Base-by-base conservation (phyloP, 2,329 filamentous ascomycete species). In the Trichoderma afroharzianum region DNA sequence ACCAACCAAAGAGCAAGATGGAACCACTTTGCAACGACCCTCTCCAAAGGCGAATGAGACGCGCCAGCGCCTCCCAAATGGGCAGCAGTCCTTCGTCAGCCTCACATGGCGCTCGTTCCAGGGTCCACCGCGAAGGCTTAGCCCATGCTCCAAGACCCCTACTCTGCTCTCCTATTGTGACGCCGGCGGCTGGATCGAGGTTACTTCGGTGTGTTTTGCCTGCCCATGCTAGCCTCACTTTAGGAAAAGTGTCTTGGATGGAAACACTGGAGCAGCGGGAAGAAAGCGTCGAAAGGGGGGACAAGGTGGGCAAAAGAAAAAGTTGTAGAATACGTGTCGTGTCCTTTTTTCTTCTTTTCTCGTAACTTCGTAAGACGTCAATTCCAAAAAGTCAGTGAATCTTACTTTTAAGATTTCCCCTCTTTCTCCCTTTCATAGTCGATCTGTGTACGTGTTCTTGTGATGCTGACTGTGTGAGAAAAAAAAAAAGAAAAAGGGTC, bases 21-120 rank as follows among this genome's bases (percentile, higher is more conserved):
- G 63, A 58, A 57, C 63, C 63, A 57, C 21, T 12, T 33, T 39
- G 32, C 26, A 43, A 21, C 14, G 63, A 67, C 63, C 50, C 58
- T 61, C 61, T 63, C 32, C 26, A 63, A 59, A 63, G 58, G 58
- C 68, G 68, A 70, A 70, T 70, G 47, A 63, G 43, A 55, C 58
- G 59, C 24, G 21, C 58, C 59, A 70, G 24, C 61, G 58, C 68
- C 68, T 63, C 68, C 68, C 43, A 57, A 70, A 70, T 63, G 58
- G 68, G 68, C 30, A 70, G 18, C 21, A 50, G 68, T 63, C 59
- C 47, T 63, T 47, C 47, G 47, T 63, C 39, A 70, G 68, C 68
- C 59, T 70, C 59, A 70, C 43, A 57, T 57, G 47, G 58, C 59
- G 47, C 47, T 39, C 59, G 15, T 12, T 12, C 18, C 39, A n/a